These are phyloP conservation scores for Ambrosia hybrid DNA, from an alignment of 140 eudicot genomes.

Conservation along the genomic window DNA sequence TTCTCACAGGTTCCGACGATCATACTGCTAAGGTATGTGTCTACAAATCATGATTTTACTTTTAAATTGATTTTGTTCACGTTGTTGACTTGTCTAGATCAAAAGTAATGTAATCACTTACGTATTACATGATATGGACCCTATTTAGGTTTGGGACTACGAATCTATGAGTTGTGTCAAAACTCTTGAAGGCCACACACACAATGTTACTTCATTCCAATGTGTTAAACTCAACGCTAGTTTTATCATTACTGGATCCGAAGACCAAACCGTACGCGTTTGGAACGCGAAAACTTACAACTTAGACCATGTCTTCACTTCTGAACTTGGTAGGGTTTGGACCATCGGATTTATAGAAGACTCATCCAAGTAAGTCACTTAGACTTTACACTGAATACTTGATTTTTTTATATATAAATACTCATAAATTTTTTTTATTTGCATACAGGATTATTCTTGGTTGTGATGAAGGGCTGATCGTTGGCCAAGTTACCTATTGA, in stretches of 20 bases:
- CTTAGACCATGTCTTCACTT: constrained; percentile 27
- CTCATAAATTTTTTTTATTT: not conserved
- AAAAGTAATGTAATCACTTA: not conserved
- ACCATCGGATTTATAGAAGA: constrained; percentile 42
- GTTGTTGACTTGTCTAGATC: not conserved
- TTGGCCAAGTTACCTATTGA: constrained; percentile 14
- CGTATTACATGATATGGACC: constrained; percentile 3
- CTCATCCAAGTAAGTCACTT: constrained; percentile 39
- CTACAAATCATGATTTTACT: not conserved
- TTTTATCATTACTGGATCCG: constrained; percentile 51
- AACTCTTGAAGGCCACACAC: constrained; percentile 59
- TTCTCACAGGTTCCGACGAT: constrained; percentile 73
- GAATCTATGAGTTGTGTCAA: constrained; percentile 44
- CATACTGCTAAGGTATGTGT: constrained; percentile 58
- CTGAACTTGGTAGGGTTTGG: too few relatives aligned
- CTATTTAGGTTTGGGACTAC: constrained; percentile 58
- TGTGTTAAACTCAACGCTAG: constrained; percentile 30
- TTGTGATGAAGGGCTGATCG: constrained; percentile 35
- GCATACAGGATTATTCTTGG: constrained; percentile 48
- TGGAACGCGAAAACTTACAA: constrained; percentile 46
- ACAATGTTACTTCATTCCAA: constrained; percentile 39
- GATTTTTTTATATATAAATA: too few relatives aligned
- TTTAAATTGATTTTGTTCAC: not conserved
- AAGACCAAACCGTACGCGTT: constrained; percentile 42
- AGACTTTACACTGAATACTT: not conserved